These are phyloP conservation scores for Saprolegnia diclina DNA, from an alignment of 352 stramenopile genomes.

Conservation along the genomic window DNA sequence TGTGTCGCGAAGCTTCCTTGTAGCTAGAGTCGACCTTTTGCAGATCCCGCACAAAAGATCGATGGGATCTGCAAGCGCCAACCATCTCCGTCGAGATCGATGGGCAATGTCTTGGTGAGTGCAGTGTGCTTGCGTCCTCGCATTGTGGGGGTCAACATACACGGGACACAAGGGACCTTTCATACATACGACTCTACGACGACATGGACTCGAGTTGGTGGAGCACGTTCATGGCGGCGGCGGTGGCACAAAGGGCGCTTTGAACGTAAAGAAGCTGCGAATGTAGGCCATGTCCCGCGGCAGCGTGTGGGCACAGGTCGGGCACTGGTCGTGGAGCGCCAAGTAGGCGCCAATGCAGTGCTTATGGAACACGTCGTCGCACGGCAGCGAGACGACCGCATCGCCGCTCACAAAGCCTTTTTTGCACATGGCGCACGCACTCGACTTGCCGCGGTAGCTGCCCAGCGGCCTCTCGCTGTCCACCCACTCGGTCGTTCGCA, in stretches of 20 bases:
- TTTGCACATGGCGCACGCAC: neutral
- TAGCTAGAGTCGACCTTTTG: too few relatives aligned
- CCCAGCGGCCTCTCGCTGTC: neutral
- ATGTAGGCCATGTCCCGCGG: slow-evolving; percentile 12
- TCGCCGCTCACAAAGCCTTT: neutral
- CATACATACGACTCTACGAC: neutral
- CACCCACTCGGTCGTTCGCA: neutral
- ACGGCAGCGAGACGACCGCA: neutral
- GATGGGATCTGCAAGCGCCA: too few relatives aligned
- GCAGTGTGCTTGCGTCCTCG: too few relatives aligned
- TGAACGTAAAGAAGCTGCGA: slow-evolving; percentile 13
- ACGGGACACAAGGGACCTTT: neutral
- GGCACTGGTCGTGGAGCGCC: neutral
- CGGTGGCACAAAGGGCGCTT: neutral
- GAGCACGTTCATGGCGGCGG: neutral
- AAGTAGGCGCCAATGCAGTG: neutral
- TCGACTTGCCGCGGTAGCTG: neutral
- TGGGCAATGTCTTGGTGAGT: too few relatives aligned
- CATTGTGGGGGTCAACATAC: too few relatives aligned
- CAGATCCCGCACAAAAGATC: too few relatives aligned
- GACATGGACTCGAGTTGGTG: neutral
- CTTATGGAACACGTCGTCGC: neutral
- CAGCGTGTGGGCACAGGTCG: neutral
- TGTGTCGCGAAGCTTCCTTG: too few relatives aligned
- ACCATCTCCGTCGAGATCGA: too few relatives aligned